phyloP scores from a whole-genome alignment of 2,329 filamentous ascomycete species.

The Furcasterigmium sp. region DNA sequence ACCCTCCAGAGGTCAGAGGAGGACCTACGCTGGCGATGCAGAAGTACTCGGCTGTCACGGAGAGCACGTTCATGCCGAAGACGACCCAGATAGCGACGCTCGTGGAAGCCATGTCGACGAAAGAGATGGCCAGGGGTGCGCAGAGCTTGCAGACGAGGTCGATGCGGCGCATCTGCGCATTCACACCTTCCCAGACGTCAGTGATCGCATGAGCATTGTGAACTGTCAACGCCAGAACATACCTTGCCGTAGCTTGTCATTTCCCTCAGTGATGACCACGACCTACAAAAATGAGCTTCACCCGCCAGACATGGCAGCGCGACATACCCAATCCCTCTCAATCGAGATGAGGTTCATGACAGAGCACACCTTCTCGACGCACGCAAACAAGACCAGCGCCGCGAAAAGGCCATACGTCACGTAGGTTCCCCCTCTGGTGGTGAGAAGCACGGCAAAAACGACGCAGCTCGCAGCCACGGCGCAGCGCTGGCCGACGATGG shows the following conservation, averaged over 20 bases:
- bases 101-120: constrained; percentile 44
- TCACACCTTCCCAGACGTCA: constrained; percentile 30
- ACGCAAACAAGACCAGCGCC: constrained; percentile 20
- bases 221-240: constrained; percentile 30
- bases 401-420: not conserved
- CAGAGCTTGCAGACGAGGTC: constrained; percentile 56
- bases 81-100: constrained; percentile 41
- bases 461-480: constrained; percentile 8
- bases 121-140: constrained; percentile 47
- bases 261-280: no score
- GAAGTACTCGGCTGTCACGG: constrained; percentile 46
- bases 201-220: constrained; percentile 22
- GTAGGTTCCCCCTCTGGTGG: not conserved
- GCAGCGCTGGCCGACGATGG: constrained; percentile 20
- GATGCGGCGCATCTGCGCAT: constrained; percentile 57
- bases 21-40: constrained; percentile 32
- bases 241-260: not conserved
- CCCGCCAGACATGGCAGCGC: no score
- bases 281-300: no score
- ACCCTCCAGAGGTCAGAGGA: not conserved
- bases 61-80: constrained; percentile 42
- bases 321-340: constrained; percentile 62
- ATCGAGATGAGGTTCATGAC: constrained; percentile 63
- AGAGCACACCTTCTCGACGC: constrained; percentile 62
- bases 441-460: constrained; percentile 4